phyloP scores from a whole-genome alignment of 2,329 filamentous ascomycete species.

The Cadophora luteo-olivacea region DNA sequence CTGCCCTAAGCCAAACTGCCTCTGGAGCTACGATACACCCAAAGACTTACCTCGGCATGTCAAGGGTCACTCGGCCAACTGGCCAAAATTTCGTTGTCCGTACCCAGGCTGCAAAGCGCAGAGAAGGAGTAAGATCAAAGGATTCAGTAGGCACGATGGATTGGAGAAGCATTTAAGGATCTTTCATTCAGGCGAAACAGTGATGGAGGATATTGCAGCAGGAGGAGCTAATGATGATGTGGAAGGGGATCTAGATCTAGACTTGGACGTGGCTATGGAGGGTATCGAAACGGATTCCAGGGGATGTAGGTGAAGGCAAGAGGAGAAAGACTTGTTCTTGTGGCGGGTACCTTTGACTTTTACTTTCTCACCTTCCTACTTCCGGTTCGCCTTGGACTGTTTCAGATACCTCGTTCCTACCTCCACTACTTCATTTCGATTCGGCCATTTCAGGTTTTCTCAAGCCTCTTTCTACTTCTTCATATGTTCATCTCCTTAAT shows the following conservation, averaged over 20 bases:
- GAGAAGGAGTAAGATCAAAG: background rate
- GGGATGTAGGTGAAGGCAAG: background rate
- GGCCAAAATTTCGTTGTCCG: background rate
- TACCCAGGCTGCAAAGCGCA: background rate
- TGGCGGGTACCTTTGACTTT: too few species aligned
- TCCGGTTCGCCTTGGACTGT: too few species aligned
- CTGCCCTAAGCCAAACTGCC: background rate
- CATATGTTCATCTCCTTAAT: too few species aligned
- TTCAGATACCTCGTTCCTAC: too few species aligned
- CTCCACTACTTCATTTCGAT: too few species aligned
- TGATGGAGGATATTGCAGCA: too few species aligned
- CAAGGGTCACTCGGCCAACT: background rate
- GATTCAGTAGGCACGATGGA: background rate
- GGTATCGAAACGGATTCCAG: background rate
- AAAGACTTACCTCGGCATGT: background rate
- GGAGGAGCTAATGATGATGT: background rate
- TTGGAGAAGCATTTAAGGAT: background rate
- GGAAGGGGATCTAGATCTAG: background rate
- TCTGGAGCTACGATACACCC: slow-evolving; percentile 1
- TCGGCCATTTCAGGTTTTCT: too few species aligned
- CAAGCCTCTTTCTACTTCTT: too few species aligned
- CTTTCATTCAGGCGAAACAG: background rate
- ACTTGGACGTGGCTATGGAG: background rate
- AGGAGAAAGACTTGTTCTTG: too few species aligned
- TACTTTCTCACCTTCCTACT: background rate